Evolutionary conservation across 1,284 basidiomycete genomes (phyloP).

Genomic region (Puccinia triticina): DNA sequence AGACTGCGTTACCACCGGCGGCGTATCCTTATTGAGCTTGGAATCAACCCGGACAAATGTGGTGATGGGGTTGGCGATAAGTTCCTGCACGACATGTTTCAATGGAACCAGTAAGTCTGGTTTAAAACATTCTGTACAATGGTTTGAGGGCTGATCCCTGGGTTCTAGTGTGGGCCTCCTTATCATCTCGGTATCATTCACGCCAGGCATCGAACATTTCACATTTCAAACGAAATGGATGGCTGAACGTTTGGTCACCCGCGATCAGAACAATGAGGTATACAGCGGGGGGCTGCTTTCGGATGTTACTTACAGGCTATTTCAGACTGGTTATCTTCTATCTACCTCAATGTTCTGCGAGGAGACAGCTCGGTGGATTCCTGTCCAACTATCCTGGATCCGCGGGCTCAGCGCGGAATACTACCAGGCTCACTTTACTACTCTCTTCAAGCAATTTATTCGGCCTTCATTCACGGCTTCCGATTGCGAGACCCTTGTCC

Average conservation of each 20-base stretch:
- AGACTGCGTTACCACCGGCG: not conserved
- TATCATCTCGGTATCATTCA: not conserved
- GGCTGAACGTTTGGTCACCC: not conserved
- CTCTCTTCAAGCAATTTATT: not conserved
- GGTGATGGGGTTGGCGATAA: no score
- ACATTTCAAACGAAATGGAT: constrained; percentile 16
- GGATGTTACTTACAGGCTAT: constrained; percentile 21
- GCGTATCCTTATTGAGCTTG: not conserved
- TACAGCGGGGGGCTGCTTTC: constrained; percentile 11
- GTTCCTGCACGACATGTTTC: not conserved
- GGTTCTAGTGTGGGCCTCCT: not conserved
- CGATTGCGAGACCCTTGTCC: not conserved
- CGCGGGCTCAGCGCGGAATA: constrained; percentile 7
- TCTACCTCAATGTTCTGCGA: no score
- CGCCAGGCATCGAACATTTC: not conserved
- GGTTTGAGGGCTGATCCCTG: no score
- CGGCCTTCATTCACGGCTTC: not conserved
- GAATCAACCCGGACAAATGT: not conserved
- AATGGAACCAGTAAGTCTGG: not conserved
- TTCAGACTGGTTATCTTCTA: no score
- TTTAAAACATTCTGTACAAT: not conserved
- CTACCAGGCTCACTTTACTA: not conserved
- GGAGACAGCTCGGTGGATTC: no score
- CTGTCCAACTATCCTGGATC: no score
- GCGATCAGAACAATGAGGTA: not conserved